Evolutionary conservation across 768 basidiomycete species (phyloP).

Genomic region (Xerocomellus amylosporus): DNA sequence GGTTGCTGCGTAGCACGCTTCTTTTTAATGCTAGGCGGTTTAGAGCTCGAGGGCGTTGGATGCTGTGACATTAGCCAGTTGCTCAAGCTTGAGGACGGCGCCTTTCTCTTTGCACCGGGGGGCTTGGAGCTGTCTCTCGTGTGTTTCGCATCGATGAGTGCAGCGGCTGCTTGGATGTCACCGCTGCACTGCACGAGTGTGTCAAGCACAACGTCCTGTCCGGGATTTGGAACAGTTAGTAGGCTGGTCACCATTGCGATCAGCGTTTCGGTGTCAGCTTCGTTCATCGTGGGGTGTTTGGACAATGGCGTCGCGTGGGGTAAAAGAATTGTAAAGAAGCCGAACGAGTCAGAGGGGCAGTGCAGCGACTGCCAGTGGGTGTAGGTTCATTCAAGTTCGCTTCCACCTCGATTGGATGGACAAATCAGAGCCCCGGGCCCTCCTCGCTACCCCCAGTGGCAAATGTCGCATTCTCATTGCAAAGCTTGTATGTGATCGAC

Average conservation of each 20-base stretch:
- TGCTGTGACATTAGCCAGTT: slow-evolving; percentile 47
- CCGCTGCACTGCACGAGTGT: slow-evolving; percentile 57
- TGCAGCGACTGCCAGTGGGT: neutral
- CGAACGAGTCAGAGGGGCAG: neutral
- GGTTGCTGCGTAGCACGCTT: slow-evolving; percentile 8
- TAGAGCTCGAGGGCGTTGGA: slow-evolving; percentile 17
- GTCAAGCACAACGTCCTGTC: slow-evolving; percentile 50
- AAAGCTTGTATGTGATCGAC: slow-evolving; percentile 15
- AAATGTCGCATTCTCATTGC: neutral
- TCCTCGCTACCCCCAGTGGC: neutral
- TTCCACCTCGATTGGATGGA: slow-evolving; percentile 6
- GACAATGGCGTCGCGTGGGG: neutral
- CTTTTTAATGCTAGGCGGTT: slow-evolving; percentile 21
- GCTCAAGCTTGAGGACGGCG: slow-evolving; percentile 44
- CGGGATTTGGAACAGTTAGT: slow-evolving; percentile 34
- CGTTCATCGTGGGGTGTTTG: slow-evolving; percentile 20
- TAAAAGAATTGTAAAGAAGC: neutral
- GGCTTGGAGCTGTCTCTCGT: slow-evolving; percentile 14
- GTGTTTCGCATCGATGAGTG: slow-evolving; percentile 33
- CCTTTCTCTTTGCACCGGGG: slow-evolving; percentile 44
- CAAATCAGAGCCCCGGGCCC: too few relatives aligned
- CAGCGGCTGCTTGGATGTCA: slow-evolving; percentile 51
- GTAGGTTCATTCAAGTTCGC: neutral
- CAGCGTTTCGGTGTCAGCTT: slow-evolving; percentile 61
- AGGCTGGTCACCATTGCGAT: slow-evolving; percentile 67